phyloP scores from a whole-genome alignment of 257 asterid genomes.

The Agastache rugosa region DNA sequence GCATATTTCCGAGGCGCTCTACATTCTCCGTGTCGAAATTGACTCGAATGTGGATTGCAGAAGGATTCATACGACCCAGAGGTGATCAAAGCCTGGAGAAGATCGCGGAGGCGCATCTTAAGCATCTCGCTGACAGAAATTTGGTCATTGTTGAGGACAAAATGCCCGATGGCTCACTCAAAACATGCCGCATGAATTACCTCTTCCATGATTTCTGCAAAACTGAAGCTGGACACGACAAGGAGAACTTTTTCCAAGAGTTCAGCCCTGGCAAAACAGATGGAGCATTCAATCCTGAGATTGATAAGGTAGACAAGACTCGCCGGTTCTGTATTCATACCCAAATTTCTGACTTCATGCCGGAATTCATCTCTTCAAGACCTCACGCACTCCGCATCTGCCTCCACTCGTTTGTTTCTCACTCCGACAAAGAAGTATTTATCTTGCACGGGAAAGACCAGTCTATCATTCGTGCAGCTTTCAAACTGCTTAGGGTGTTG shows the following conservation, averaged over 20 bases:
- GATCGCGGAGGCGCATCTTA: conserved; percentile 37
- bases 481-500: conserved; percentile 45
- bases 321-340: conserved; percentile 47
- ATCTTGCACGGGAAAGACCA: conserved; percentile 13
- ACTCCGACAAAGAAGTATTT: conserved; percentile 25
- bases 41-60: conserved; percentile 46
- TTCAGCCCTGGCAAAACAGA: not conserved
- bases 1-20: conserved; percentile 34
- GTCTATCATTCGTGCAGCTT: conserved; percentile 43
- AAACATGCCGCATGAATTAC: conserved; percentile 48
- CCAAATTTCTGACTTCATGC: conserved; percentile 27
- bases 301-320: not conserved
- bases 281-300: not conserved
- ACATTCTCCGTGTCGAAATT: conserved; percentile 43
- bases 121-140: conserved; percentile 37
- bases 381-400: not conserved
- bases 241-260: conserved; percentile 23
- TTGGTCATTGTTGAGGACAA: conserved; percentile 31
- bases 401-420: conserved; percentile 38
- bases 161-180: conserved; percentile 39
- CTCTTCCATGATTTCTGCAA: conserved; percentile 43
- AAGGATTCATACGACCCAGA: conserved; percentile 41
- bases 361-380: not conserved
- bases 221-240: conserved; percentile 30
- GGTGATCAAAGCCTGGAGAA: conserved; percentile 31